Base-by-base conservation (phyloP, 2,329 filamentous ascomycete genomes). In the Trichoderma hamatum region DNA sequence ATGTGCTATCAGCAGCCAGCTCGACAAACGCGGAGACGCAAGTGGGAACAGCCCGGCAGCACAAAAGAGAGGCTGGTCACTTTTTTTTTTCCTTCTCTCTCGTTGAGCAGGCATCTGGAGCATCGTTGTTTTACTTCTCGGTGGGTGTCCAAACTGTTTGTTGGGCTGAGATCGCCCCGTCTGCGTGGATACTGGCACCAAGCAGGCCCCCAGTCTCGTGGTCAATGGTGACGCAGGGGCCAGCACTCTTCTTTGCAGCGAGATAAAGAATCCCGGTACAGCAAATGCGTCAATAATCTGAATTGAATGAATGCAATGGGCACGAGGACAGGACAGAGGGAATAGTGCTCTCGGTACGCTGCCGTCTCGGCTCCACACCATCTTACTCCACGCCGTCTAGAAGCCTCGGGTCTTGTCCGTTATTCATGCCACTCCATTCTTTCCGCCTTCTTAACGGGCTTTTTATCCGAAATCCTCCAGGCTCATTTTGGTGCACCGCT, bases 41-140 rank as follows among this genome's bases (percentile, higher is more conserved):
- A 26, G 62, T 65, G 62, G 60, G 26, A 46, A 65, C 62, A 32
- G n/a, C 19, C 14, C 61, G 21, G 19, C 61, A 54, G 49, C 59
- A 19, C 30, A 16, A 43, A 43, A 34, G 36, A n/a, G 9, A 62
- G 59, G n/a, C 30, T 28, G 43, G 26, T 26, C 11, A n/a, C 30
- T 43, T 13, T 43, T n/a, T 19, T 43, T n/a, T 1, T 43, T 43
- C 19, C n/a, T 16, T 43, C 6, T 10, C 9, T n/a, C 36, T 36
- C 10, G 21, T 24, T 46, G 59, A 62, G 32, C 36, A 30, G 26
- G 52, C 52, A 55, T 30, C 16, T n/a, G 46, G 46, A 51, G 46
- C 46, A 51, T 24, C n/a, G 46, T 6, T 2, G 10, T n/a, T n/a
- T n/a, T 32, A 7, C n/a, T 5, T 16, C 46, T 63, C 60, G 30